Evolutionary conservation across 164 flowering plant genomes (phyloP), one percentile per base, ranked within the genome.

Genomic region (Taxillus chinensis): DNA sequence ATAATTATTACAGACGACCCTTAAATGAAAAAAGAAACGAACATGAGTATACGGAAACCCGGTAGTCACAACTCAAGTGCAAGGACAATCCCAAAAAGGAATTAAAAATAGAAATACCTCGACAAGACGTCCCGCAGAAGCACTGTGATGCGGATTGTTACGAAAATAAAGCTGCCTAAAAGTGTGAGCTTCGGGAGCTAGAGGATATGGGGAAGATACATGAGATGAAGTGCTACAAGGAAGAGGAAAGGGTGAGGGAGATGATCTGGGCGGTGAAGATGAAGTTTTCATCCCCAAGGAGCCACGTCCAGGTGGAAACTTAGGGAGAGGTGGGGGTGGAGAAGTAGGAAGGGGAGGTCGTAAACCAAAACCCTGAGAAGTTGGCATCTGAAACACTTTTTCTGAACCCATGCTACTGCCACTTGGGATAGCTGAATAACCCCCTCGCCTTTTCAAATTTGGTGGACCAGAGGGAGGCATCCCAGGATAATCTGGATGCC

Each of bases 301-400:
- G 65, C 72, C 59, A 27, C 46, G 74, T 48, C 61, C 58, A 42
- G 79, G 76, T 7, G 78, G 80, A n/a, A 71, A 83, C 62, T 55
- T 17, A 13, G 88, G 85, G 38, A 67, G 74, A 63, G 96, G 87
- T 27, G 84, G 86, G 3, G 88, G 88, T 2, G 87, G 88, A 55
- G 83, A 71, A 55, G 80, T 69, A 15, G 92, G 89, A 59, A 79
- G 75, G 8, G 91, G 86, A 61, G 90, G 84, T 64, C 66, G 84
- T 12, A 68, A 59, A 41, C 55, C 67, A 70, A 61, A 70, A 15
- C 62, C 41, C 43, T 63, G 65, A 41, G 80, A 63, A 66, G 59
- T 56, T 3, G 57, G 74, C 68, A 68, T 40, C 39, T 67, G 73
- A 65, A 60, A 60, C 62, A 52, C 61, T 17, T 57, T 70, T 42